Percentiles rank a stretch among this genome's conserved stretches.
Conservation (phyloP, 176 grass and related monocot genomes). For the Oropetium thomaeum region DNA sequence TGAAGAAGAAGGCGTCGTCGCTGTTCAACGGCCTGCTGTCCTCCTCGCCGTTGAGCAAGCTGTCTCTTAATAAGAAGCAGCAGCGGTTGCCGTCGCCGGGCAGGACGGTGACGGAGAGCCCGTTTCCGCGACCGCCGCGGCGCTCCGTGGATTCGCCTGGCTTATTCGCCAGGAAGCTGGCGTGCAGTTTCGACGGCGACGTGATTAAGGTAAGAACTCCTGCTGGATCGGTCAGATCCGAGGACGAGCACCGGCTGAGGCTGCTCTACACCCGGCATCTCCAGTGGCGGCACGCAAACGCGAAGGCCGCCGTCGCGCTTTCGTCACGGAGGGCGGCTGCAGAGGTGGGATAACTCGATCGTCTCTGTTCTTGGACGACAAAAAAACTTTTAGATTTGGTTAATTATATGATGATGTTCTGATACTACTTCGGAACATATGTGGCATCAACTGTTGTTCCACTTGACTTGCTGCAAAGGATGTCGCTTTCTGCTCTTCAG, state of each 20-base stretch:
- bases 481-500: no score
- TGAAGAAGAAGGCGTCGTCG: neutral
- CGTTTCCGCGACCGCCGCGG: constrained; percentile 31
- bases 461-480: neutral
- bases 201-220: constrained; percentile 22
- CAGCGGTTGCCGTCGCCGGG: neutral
- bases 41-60: constrained; percentile 2
- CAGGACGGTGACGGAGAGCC: constrained; percentile 4
- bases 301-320: constrained; percentile 22
- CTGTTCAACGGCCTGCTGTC: constrained; percentile 27
- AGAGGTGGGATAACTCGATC: constrained; percentile 38
- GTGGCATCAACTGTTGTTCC: neutral
- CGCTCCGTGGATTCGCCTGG: neutral
- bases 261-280: constrained; percentile 43
- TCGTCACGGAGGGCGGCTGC: constrained; percentile 23
- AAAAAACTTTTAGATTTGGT: no score
- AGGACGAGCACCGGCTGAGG: constrained; percentile 60
- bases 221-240: constrained; percentile 32
- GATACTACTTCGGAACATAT: neutral
- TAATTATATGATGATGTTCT: no score
- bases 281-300: constrained; percentile 58
- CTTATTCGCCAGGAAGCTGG: constrained; percentile 11
- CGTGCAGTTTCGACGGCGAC: constrained; percentile 9
- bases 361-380: neutral
- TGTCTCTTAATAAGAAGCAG: neutral